Conservation (phyloP, 1,284 basidiomycete genomes). For the Ceratobasidium sp. region DNA sequence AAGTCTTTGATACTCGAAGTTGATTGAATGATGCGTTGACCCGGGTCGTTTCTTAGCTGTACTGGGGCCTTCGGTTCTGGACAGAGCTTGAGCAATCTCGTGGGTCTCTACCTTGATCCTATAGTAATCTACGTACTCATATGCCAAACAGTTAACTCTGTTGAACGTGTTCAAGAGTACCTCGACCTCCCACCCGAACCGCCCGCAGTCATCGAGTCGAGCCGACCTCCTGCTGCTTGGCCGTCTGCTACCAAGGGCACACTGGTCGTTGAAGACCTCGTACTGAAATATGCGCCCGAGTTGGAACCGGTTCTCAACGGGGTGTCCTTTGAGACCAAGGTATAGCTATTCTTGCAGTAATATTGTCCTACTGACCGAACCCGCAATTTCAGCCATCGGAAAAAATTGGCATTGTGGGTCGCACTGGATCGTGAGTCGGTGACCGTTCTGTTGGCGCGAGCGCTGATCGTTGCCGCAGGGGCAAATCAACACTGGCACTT, state of each 20-base stretch:
- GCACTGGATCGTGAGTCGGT: constrained; percentile 68
- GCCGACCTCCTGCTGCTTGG: constrained; percentile 86
- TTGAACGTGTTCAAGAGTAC: constrained; percentile 92
- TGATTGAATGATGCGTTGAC: not conserved
- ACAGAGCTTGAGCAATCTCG: constrained; percentile 52
- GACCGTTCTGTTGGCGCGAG: no score
- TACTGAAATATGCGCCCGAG: constrained; percentile 86
- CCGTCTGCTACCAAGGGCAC: constrained; percentile 65
- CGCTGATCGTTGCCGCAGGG: constrained; percentile 59
- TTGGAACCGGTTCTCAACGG: constrained; percentile 85
- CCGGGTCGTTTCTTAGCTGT: not conserved
- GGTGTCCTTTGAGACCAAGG: constrained; percentile 64
- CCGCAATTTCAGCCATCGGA: constrained; percentile 65
- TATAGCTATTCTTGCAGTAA: no score
- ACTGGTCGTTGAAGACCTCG: constrained; percentile 77
- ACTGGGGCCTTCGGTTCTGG: constrained; percentile 8
- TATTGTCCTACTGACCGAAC: constrained; percentile 54
- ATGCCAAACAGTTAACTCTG: constrained; percentile 66
- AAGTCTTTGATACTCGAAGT: not conserved
- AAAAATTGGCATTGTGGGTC: constrained; percentile 78
- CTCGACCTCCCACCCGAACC: constrained; percentile 91
- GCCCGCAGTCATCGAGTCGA: constrained; percentile 74
- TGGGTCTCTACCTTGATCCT: constrained; percentile 32
- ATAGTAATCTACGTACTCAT: not conserved
- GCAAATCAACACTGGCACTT: constrained; percentile 91